phyloP scores from a whole-genome alignment of 192 early-diverging fungal species.

The Coemansia sp. region DNA sequence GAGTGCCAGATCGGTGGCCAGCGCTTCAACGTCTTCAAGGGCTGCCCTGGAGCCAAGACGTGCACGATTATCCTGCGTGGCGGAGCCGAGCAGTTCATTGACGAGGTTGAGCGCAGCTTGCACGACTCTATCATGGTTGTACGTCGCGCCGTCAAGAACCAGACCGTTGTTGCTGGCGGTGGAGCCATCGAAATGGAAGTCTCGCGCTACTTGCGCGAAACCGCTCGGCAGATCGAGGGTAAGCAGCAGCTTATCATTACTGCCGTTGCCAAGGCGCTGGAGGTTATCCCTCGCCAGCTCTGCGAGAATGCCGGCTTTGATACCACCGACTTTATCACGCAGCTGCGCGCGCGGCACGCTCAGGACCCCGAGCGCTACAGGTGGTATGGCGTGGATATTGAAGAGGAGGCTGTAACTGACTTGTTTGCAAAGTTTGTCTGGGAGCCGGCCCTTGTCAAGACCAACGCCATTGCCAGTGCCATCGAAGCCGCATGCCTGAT shows the following conservation, averaged over 20 bases:
- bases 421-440: constrained; percentile 94
- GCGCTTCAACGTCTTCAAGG: constrained; percentile 95
- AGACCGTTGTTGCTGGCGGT: constrained; percentile 94
- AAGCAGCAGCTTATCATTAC: constrained; percentile 98
- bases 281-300: constrained; percentile 97
- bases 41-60: constrained; percentile 90
- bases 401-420: constrained; percentile 83
- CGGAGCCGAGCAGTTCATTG: constrained; percentile 99
- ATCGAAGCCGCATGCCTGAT: constrained; percentile 96
- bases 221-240: constrained; percentile 92
- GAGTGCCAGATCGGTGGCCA: constrained; percentile 96
- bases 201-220: constrained; percentile 88
- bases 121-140: constrained; percentile 99
- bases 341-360: constrained; percentile 89
- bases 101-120: constrained; percentile 94
- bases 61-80: constrained; percentile 96
- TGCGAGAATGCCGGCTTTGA: constrained; percentile 99
- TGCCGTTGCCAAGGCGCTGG: constrained; percentile 92
- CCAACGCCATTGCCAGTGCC: constrained; percentile 90
- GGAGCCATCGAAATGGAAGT: constrained; percentile 99
- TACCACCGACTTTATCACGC: constrained; percentile 95
- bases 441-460: constrained; percentile 98
- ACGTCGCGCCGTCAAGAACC: constrained; percentile 94
- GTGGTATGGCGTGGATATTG: constrained; percentile 95
- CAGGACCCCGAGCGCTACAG: constrained; percentile 59